Evolutionary conservation across 1,139 yeast species (phyloP), one percentile per base, ranked within the genome.

Genomic region (Pichia sp.): DNA sequence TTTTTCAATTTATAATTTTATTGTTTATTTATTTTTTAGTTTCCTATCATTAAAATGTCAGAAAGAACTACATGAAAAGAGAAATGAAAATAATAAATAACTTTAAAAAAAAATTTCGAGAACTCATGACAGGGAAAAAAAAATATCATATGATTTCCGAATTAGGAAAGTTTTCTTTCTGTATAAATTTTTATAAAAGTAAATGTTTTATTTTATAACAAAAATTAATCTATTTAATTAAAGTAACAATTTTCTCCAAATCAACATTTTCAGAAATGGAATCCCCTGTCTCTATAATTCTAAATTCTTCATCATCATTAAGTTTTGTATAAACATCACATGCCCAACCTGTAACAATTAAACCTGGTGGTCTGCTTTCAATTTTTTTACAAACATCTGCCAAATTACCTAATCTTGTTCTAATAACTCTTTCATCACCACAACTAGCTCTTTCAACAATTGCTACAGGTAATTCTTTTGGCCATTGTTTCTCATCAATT

Each of bases 321-420:
- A 59, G 46, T 23, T 65, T 59, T 31, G 63, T 57, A 38, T 81
- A 65, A 1, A 82, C 87, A 28, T 75, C 76, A 56, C 96, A 89
- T 0, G 95, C 84, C 54, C 74, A 70, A 0, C 98, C 97, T 1
- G 89, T 76, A 2, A 92, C 83, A 39, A 92, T 69, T 47, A 92
- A 68, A 0, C 98, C 97, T 0, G 98, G 98, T 1, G 98, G 98
- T 51, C 96, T 71, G 11, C 94, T 83, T 0, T 96, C 97, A 41
- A 80, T 76, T n/a, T 76, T 76, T 52, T 82, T 84, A 2, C 89
- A 77, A 0, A 94, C 95, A 30, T 72, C 79, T 0, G 82, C 82
- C 2, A 89, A 78, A 51, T 81, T 67, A 41, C 71, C 70, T 42
- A 92, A 66, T 2, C 78, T 74, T 0, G 96, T 86, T 52, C 96